Evolutionary conservation across 805 yeast species (phyloP).

Genomic region (Metschnikowia kunwiensis): DNA sequence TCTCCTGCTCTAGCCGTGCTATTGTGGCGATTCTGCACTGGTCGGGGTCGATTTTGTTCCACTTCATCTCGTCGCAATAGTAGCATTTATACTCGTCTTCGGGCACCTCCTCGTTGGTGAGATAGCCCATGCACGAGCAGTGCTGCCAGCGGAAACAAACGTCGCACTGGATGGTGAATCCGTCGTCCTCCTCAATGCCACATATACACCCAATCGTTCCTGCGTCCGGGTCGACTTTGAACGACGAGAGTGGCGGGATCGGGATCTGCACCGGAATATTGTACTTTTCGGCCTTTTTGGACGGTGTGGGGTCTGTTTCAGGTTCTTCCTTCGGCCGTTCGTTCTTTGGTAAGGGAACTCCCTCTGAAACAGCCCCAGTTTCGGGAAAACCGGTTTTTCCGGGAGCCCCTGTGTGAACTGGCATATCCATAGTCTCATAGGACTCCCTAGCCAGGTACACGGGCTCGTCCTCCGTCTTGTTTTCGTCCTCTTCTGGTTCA

Average conservation of each 20-base stretch:
- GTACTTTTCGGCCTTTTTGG: no score
- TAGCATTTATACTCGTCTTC: constrained; percentile 76
- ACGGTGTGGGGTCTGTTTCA: background rate
- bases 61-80: constrained; percentile 54
- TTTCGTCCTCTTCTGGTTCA: constrained; percentile 26
- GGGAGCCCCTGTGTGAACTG: background rate
- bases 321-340: background rate
- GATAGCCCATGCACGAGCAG: constrained; percentile 82
- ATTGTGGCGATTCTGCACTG: constrained; percentile 31
- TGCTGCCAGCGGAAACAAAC: constrained; percentile 93
- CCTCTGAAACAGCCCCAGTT: background rate
- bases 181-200: constrained; percentile 83
- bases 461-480: constrained; percentile 27
- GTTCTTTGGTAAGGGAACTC: background rate
- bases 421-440: background rate
- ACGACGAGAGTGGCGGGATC: constrained; percentile 40
- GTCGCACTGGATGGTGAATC: constrained; percentile 93
- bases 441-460: constrained; percentile 5
- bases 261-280: constrained; percentile 19
- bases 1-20: constrained; percentile 29
- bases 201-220: constrained; percentile 90
- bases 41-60: constrained; percentile 44
- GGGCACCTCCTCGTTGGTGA: constrained; percentile 70
- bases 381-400: background rate
- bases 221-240: constrained; percentile 73